These are phyloP conservation scores for Xylaria sp. DNA, from an alignment of 2,329 filamentous ascomycete species.

Conservation along the genomic window DNA sequence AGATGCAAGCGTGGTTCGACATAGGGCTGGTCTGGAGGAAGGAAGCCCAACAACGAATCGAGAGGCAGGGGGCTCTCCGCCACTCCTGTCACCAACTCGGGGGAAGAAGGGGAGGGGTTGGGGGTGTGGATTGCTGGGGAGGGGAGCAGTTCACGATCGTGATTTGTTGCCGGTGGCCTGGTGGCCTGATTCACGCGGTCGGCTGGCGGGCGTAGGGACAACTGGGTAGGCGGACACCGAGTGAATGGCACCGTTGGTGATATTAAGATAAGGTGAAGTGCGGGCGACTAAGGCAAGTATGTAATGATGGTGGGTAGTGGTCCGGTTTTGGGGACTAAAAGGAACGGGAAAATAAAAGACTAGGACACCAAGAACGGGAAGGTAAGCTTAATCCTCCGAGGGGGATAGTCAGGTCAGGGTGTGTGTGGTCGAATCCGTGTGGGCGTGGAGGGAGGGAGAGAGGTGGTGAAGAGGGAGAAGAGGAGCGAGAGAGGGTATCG, in stretches of 20 bases:
- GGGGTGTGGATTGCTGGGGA: slow-evolving; percentile 14
- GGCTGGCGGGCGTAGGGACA: slow-evolving; percentile 19
- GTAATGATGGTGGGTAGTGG: slow-evolving; percentile 14
- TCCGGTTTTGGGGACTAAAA: slow-evolving; percentile 13
- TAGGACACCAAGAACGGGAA: background rate
- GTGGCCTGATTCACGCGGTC: slow-evolving; percentile 35
- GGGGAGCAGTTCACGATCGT: slow-evolving; percentile 24
- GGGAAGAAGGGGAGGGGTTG: slow-evolving; percentile 15
- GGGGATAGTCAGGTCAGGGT: background rate
- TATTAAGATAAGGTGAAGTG: slow-evolving; percentile 17
- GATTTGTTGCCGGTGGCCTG: slow-evolving; percentile 32
- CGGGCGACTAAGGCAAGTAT: slow-evolving; percentile 4
- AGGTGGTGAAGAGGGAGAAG: background rate
- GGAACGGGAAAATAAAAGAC: background rate
- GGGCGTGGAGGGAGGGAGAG: background rate
- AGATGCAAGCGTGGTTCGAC: slow-evolving; percentile 51
- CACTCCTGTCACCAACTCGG: slow-evolving; percentile 27
- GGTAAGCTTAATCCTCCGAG: slow-evolving; percentile 19
- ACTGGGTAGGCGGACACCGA: slow-evolving; percentile 28
- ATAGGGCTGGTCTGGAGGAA: slow-evolving; percentile 42
- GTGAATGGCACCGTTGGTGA: slow-evolving; percentile 15
- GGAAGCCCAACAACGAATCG: slow-evolving; percentile 24
- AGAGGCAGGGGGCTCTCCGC: slow-evolving; percentile 30
- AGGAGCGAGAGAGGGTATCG: slow-evolving; percentile 13
- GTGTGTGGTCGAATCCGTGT: background rate